phyloP scores from a whole-genome alignment of 129 eudicot species.

The Pseudognaphalium luteoalbum region DNA sequence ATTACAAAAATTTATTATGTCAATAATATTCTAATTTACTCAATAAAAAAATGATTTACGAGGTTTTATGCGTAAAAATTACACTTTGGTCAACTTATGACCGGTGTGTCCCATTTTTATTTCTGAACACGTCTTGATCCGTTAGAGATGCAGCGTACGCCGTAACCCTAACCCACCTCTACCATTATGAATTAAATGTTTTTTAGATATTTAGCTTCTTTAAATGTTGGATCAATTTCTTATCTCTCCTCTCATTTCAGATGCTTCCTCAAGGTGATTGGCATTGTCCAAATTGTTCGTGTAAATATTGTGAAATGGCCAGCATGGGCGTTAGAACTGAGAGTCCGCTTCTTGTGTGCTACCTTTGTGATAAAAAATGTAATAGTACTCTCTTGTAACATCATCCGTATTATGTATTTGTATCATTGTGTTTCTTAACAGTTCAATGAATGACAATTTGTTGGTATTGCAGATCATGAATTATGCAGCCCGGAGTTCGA shows the following conservation, averaged over 20 bases:
- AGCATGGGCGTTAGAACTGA: slow-evolving; percentile 26
- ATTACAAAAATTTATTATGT: not conserved
- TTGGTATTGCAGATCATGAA: slow-evolving; percentile 57
- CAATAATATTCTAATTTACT: not conserved
- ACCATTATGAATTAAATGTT: slow-evolving; percentile 16
- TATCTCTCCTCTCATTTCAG: slow-evolving; percentile 43
- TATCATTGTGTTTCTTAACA: not conserved
- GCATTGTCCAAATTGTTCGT: slow-evolving; percentile 83
- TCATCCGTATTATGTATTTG: slow-evolving; percentile 10
- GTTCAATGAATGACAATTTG: slow-evolving; percentile 19
- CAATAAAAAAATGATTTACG: not conserved
- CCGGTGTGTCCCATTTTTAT: not conserved
- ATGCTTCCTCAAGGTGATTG: slow-evolving; percentile 90
- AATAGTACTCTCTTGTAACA: slow-evolving; percentile 15
- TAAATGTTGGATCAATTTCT: slow-evolving; percentile 19
- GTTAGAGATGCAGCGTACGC: not conserved
- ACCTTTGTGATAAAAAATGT: slow-evolving; percentile 80
- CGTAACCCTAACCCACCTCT: slow-evolving; percentile 1
- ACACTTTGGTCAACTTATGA: not conserved
- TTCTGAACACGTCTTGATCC: not conserved
- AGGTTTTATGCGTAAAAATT: not conserved
- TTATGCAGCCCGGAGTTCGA: slow-evolving; percentile 53
- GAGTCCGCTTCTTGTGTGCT: slow-evolving; percentile 46
- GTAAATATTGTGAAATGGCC: slow-evolving; percentile 68
- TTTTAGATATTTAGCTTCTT: slow-evolving; percentile 7